Evolutionary conservation across 2,329 filamentous ascomycete genomes (phyloP).

Genomic region (Scortechinia acanthostroma): DNA sequence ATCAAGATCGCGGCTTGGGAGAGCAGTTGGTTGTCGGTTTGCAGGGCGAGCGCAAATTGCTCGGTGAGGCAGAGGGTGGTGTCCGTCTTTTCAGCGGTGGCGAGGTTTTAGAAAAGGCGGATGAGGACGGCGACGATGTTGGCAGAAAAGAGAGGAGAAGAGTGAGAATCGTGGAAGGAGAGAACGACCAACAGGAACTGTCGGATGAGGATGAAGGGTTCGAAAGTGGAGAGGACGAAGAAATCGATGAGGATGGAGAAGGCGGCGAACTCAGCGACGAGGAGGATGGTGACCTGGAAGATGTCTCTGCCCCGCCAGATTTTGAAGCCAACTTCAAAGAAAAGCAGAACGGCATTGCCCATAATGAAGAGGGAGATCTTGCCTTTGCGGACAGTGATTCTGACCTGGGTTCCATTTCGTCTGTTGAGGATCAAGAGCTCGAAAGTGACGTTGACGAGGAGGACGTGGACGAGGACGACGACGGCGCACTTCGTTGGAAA

Average conservation of each 20-base stretch:
- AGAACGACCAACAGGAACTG: constrained; percentile 38
- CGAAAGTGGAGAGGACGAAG: constrained; percentile 31
- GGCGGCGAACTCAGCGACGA: constrained; percentile 46
- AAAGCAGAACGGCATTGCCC: constrained; percentile 52
- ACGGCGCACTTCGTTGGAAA: constrained; percentile 77
- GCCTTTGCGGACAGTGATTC: constrained; percentile 96
- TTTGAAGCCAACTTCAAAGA: constrained; percentile 49
- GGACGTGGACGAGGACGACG: constrained; percentile 53
- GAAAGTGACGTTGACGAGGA: constrained; percentile 34
- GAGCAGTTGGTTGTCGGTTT: constrained; percentile 90
- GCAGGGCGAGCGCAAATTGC: constrained; percentile 72
- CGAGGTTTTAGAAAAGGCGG: constrained; percentile 51
- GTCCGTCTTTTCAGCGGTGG: constrained; percentile 81
- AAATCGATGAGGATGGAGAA: constrained; percentile 39
- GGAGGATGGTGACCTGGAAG: constrained; percentile 37
- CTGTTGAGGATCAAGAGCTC: constrained; percentile 35
- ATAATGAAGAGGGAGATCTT: constrained; percentile 62
- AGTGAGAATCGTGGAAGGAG: constrained; percentile 49
- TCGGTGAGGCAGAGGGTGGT: constrained; percentile 76
- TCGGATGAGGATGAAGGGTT: not conserved
- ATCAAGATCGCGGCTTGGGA: constrained; percentile 61
- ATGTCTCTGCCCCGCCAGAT: not conserved
- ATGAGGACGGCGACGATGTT: constrained; percentile 38
- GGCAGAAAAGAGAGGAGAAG: constrained; percentile 52
- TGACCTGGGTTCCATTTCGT: constrained; percentile 81